Evolutionary conservation across 768 basidiomycete species (phyloP).

Genomic region (Mycena kentingensis): DNA sequence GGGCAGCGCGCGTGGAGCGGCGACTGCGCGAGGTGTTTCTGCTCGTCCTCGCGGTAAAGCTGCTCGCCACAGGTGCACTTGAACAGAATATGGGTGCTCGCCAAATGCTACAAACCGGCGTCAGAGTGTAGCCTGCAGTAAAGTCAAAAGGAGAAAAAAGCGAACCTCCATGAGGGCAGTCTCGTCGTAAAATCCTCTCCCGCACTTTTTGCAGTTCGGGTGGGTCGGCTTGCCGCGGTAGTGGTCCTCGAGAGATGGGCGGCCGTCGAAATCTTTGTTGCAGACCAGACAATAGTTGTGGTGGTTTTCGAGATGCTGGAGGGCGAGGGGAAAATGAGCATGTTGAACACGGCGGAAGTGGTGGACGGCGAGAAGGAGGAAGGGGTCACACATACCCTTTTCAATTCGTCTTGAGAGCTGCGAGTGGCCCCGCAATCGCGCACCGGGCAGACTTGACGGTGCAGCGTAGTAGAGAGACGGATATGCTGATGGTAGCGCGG

Average conservation of each 20-base stretch:
- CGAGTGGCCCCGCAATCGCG: no score
- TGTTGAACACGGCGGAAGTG: background rate
- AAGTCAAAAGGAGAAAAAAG: background rate
- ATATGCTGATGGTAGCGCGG: no score
- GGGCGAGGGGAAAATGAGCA: background rate
- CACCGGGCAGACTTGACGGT: no score
- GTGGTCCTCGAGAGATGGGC: conserved; percentile 45
- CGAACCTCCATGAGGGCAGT: conserved; percentile 38
- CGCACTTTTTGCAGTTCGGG: conserved; percentile 49
- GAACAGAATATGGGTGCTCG: conserved; percentile 28
- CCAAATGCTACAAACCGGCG: conserved; percentile 34
- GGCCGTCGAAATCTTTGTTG: conserved; percentile 28
- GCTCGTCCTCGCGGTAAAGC: conserved; percentile 39
- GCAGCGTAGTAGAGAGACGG: no score
- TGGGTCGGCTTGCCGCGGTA: conserved; percentile 47
- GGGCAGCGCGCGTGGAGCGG: conserved; percentile 42
- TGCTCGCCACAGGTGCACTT: conserved; percentile 30
- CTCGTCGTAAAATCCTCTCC: conserved; percentile 43
- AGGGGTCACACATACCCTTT: no score
- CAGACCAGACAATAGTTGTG: background rate
- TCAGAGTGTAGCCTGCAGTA: background rate
- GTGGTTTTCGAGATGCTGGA: conserved; percentile 2
- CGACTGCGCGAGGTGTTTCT: conserved; percentile 42
- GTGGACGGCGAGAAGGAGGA: no score
- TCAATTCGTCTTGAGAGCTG: no score